Evolutionary conservation across 805 yeast genomes (phyloP).

Genomic region (Kodamaea leandrae): DNA sequence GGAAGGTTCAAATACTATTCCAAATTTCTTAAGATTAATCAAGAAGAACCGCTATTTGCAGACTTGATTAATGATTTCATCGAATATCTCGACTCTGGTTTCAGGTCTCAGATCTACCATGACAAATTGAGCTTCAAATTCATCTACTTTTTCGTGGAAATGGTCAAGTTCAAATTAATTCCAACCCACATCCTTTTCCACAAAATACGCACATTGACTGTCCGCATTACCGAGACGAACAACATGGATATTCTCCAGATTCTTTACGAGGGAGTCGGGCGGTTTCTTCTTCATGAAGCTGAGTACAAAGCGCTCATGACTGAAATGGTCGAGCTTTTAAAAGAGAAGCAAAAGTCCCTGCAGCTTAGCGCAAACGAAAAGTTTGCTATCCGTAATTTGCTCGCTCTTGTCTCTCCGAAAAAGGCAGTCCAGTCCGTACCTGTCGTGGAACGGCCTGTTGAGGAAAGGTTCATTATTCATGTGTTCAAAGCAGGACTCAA

Average conservation of each 20-base stretch:
- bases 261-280: conserved; percentile 74
- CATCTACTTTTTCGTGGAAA: conserved; percentile 65
- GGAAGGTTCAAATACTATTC: conserved; percentile 51
- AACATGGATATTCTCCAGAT: conserved; percentile 68
- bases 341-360: conserved; percentile 47
- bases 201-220: conserved; percentile 59
- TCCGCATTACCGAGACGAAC: conserved; percentile 48
- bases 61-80: conserved; percentile 54
- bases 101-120: conserved; percentile 56
- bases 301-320: conserved; percentile 59
- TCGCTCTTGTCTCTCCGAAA: conserved; percentile 63
- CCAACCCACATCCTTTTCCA: conserved; percentile 74
- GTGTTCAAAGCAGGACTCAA: conserved; percentile 54
- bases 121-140: conserved; percentile 54
- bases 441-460: conserved; percentile 18
- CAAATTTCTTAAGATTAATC: conserved; percentile 66
- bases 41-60: conserved; percentile 35
- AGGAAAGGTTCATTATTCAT: conserved; percentile 35
- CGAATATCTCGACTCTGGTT: conserved; percentile 53
- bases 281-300: conserved; percentile 54
- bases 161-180: conserved; percentile 71
- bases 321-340: conserved; percentile 59
- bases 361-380: conserved; percentile 53
- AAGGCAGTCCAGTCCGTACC: conserved; percentile 15
- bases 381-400: conserved; percentile 55